Evolutionary conservation across 83 land plant species (phyloP).

Genomic region (Isoetes engelmannii): DNA sequence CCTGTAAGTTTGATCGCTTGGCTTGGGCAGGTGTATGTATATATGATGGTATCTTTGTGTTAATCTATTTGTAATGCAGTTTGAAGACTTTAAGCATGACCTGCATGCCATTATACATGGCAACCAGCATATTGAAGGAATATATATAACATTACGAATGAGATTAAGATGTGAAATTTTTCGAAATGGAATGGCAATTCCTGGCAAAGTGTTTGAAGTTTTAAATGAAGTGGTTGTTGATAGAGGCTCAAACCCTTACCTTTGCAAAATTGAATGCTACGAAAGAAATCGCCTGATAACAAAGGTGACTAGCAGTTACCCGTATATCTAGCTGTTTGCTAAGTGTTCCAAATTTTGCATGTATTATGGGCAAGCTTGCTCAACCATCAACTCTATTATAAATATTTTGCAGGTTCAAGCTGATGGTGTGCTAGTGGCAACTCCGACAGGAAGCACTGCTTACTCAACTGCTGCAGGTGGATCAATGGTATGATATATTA

Average conservation of each 20-base stretch:
- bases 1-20: conserved; percentile 42
- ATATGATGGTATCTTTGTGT: not conserved
- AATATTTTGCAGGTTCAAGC: conserved; percentile 68
- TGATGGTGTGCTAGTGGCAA: conserved; percentile 96
- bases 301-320: conserved; percentile 45
- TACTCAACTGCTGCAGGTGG: conserved; percentile 99
- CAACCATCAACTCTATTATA: not conserved
- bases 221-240: conserved; percentile 95
- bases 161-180: conserved; percentile 81
- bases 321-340: not conserved
- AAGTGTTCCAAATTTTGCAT: not conserved
- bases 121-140: conserved; percentile 72
- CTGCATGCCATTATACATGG: conserved; percentile 89
- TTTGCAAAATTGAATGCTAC: conserved; percentile 95
- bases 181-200: conserved; percentile 74
- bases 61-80: conserved; percentile 34
- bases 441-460: conserved; percentile 99
- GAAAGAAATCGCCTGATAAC: conserved; percentile 89
- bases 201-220: conserved; percentile 92
- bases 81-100: conserved; percentile 71
- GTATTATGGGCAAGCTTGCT: not conserved
- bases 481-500: conserved; percentile 64
- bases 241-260: conserved; percentile 95
- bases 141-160: conserved; percentile 94
- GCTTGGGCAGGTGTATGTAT: not conserved